A percentile compares a stretch with the other conserved stretches of the same genome.
These are phyloP conservation scores for Blastobotrys chiropterorum DNA, from an alignment of 805 yeast genomes.

Conservation along the genomic window DNA sequence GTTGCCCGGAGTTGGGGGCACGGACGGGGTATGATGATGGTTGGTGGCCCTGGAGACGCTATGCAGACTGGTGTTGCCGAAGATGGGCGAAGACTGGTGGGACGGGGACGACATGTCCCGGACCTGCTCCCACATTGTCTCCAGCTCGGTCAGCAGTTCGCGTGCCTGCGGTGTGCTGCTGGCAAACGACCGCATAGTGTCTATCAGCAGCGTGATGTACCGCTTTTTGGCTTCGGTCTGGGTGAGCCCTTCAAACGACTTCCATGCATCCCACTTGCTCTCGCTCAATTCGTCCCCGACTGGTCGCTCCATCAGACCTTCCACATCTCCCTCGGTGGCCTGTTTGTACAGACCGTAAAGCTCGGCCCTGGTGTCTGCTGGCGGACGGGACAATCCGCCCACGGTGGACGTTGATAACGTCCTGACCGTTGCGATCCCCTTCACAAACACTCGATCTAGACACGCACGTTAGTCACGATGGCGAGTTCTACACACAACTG, in stretches of 20 bases:
- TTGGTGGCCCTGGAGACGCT: slow-evolving; percentile 2
- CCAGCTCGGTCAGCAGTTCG: slow-evolving; percentile 61
- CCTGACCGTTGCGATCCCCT: slow-evolving; percentile 74
- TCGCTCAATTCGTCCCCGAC: slow-evolving; percentile 49
- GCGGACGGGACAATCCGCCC: slow-evolving; percentile 68
- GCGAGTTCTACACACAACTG: not conserved
- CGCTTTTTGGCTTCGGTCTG: slow-evolving; percentile 67
- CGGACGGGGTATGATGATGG: not conserved
- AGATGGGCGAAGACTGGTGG: not conserved
- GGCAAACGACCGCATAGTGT: slow-evolving; percentile 67
- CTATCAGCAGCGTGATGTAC: slow-evolving; percentile 62
- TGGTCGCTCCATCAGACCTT: slow-evolving; percentile 61
- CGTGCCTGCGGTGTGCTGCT: slow-evolving; percentile 60
- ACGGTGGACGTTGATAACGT: slow-evolving; percentile 60
- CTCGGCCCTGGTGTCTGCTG: slow-evolving; percentile 58
- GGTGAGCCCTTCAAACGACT: slow-evolving; percentile 59
- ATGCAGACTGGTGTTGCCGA: slow-evolving; percentile 1
- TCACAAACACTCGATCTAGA: slow-evolving; percentile 68
- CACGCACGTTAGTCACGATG: not conserved
- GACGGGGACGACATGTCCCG: slow-evolving; percentile 1
- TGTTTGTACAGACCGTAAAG: slow-evolving; percentile 82
- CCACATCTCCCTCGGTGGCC: slow-evolving; percentile 82
- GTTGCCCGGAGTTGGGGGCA: slow-evolving; percentile 1
- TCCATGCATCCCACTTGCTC: slow-evolving; percentile 83
- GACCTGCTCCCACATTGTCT: slow-evolving; percentile 55